Base-by-base conservation (phyloP, 2,329 filamentous ascomycete genomes). In the Penicillium sp. region DNA sequence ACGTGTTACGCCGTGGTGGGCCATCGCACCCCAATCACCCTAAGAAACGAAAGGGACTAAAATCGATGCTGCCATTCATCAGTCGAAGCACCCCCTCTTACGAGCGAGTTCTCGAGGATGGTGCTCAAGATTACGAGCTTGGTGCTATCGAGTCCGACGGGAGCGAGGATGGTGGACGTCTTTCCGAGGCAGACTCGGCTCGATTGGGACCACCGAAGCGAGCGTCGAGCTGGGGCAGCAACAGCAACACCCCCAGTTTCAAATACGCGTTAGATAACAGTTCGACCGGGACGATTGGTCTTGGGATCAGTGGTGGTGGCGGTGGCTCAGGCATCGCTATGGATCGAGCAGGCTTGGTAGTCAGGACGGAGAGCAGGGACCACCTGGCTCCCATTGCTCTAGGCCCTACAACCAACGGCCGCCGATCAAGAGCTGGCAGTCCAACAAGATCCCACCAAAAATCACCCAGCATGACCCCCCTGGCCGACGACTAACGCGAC, bases 331-430 rank as follows among this genome's bases (percentile, higher is more conserved):
- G 70, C 57, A 68, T 79, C 62, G 72, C 80, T 10, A 83, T 84
- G 63, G 83, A 85, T 55, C 76, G 91, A 40, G 86, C 84, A 47
- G 93, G 93, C 1, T 73, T 97, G 62, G 87, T 90, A 54, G 84
- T 91, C 2, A 81, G 93, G 64, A 95, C 90, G 0, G 93, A 97
- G 71, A 96, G 91, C 71, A 82, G 91, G 53, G 94, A 97, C 71
- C 82, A 90, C 57, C 75, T 97, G 38, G 81, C 83, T 17, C 82
- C 80, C 9, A 71, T 84, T 15, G 82, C 78, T 74, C 56, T 77
- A 31, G 75, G 73, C 66, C 83, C 83, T 13, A 80, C 78, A 49
- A 77, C 80, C 51, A 77, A 75, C 54, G 76, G 76, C 8, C 75
- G 76, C 49, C 73, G 73, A 35, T 78, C 76, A 19, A 72, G 80